Evolutionary conservation across 2,329 filamentous ascomycete species (phyloP).

Genomic region (Trichophyton benhamiae): DNA sequence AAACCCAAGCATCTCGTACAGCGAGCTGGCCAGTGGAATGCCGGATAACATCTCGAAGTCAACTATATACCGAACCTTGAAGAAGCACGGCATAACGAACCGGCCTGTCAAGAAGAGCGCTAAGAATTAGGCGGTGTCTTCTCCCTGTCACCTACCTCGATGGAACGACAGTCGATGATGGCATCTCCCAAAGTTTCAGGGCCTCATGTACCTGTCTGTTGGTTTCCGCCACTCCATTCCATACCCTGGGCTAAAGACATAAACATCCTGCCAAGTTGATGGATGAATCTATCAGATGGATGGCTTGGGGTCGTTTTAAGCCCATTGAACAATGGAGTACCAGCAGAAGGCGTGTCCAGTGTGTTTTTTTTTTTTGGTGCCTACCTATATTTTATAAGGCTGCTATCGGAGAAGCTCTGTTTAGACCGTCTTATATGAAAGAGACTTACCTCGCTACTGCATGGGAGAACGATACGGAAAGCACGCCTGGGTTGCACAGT

Average conservation of each 20-base stretch:
- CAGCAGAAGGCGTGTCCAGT: too few relatives aligned
- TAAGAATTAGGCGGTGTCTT: neutral
- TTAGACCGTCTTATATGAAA: neutral
- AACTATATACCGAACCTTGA: neutral
- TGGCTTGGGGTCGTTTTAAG: too few relatives aligned
- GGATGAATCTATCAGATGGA: too few relatives aligned
- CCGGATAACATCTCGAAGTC: neutral
- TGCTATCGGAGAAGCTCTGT: neutral
- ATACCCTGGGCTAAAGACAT: too few relatives aligned
- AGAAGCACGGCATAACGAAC: neutral
- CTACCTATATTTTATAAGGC: neutral
- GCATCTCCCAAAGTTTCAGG: neutral
- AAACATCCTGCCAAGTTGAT: too few relatives aligned
- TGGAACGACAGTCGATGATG: neutral
- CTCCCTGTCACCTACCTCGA: neutral
- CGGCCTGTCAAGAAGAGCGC: neutral
- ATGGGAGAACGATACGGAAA: neutral
- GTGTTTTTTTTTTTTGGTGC: neutral
- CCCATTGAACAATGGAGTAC: too few relatives aligned
- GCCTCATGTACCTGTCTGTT: too few relatives aligned
- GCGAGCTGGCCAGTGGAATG: neutral
- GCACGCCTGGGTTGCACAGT: neutral
- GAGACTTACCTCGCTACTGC: neutral
- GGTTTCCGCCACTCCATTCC: too few relatives aligned
- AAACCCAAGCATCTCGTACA: neutral